Percentiles rank a stretch among this genome's conserved stretches.
phyloP scores from a whole-genome alignment of 805 yeast species.

The Yarrowia sp. region DNA sequence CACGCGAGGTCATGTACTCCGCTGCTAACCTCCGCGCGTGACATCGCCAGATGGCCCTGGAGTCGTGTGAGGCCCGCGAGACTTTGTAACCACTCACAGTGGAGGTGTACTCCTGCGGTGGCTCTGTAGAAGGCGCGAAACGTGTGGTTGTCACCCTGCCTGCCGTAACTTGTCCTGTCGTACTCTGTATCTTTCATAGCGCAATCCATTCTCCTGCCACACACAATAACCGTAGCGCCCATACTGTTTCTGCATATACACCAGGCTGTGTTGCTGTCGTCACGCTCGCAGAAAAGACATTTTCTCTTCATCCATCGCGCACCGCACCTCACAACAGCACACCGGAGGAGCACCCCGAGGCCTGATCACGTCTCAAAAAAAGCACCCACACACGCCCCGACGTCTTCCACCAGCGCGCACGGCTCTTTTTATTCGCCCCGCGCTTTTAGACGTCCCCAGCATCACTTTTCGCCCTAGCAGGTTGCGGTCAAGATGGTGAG shows the following conservation, averaged over 20 bases:
- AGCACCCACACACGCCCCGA: too few relatives aligned
- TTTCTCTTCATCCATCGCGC: constrained; percentile 24
- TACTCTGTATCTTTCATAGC: constrained; percentile 5
- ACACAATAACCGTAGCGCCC: constrained; percentile 8
- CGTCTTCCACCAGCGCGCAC: too few relatives aligned
- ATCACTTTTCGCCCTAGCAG: background rate
- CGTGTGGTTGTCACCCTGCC: too few relatives aligned
- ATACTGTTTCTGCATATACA: constrained; percentile 2
- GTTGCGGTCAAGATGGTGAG: constrained; percentile 18
- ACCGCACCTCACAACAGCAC: background rate
- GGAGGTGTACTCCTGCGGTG: background rate
- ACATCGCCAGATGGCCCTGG: background rate
- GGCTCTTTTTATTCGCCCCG: background rate
- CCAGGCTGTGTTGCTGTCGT: constrained; percentile 18
- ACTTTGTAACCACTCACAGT: background rate
- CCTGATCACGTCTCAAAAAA: background rate
- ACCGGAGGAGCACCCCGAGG: background rate
- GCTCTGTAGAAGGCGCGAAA: too few relatives aligned
- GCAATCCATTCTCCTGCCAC: background rate
- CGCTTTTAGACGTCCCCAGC: background rate
- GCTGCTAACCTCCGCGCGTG: constrained; percentile 6
- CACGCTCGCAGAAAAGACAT: background rate
- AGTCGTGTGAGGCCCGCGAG: too few relatives aligned
- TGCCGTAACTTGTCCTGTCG: background rate
- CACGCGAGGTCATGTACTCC: background rate